Base-by-base conservation (phyloP, 306 rosid species). In the Bauhinia variegata region DNA sequence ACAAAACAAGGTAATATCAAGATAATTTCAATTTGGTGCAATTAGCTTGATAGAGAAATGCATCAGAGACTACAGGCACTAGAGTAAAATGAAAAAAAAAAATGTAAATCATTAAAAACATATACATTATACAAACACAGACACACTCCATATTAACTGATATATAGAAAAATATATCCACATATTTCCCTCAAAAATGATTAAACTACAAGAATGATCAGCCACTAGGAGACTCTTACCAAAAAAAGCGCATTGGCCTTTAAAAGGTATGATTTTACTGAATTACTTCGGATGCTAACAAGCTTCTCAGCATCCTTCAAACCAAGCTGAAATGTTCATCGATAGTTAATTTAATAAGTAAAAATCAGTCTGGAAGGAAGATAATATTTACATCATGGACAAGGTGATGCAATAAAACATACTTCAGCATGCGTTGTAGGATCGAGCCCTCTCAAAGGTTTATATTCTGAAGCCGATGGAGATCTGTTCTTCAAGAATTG, bases 371-470 rank as follows among this genome's bases (percentile, higher is more conserved):
- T 47, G 31, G 41, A 73, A 70, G 68, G 59, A 28, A 28, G 11
- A 53, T 65, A 67, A 63, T 57, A 51, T 63, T 47, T 46, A 58
- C 11, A 75, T 51, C 57, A 68, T 14, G 52, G 18, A 52, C 62
- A 75, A 34, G 58, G 68, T 66, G 68, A 72, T 34, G 41, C 63
- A 77, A 33, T 52, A 50, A 66, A 59, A 72, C 79, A 71, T 88
- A 88, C 99, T 78, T 90, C 95, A 68, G 97, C 97, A 85, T 85
- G 96, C 65, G 83, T 88, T 62, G 96, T 86, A 73, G 99, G 96
- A 79, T 93, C 99, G 82, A 93, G 82, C 71, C 99, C 97, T 76
- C 81, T 89, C 83, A 80, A 67, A 50, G 99, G 92, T 68, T 70
- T 88, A 73, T 74, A 70, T 82, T 90, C 99, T 51, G 99, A 93